phyloP scores from a whole-genome alignment of 768 basidiomycete genomes.

The Russula olivacea region DNA sequence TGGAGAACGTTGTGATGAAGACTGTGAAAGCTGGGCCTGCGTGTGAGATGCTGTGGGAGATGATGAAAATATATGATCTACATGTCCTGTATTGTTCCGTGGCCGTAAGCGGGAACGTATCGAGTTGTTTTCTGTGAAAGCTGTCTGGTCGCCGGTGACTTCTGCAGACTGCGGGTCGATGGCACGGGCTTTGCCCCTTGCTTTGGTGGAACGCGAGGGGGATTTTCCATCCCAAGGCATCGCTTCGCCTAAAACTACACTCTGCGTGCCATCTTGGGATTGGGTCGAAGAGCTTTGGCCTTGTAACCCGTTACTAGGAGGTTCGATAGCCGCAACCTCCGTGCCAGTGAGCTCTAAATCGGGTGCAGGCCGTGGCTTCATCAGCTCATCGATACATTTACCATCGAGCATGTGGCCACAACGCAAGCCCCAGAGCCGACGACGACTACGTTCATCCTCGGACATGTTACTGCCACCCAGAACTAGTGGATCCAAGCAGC shows the following conservation, averaged over 20 bases:
- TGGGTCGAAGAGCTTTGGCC: neutral
- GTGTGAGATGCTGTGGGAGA: neutral
- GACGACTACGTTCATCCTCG: constrained; percentile 37
- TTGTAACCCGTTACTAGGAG: neutral
- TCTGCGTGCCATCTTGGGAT: neutral
- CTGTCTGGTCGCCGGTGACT: neutral
- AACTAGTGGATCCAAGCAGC: constrained; percentile 59
- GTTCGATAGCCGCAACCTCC: neutral
- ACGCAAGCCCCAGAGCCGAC: constrained; percentile 62
- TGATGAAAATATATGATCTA: neutral
- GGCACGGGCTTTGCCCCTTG: neutral
- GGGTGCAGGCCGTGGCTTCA: constrained; percentile 36
- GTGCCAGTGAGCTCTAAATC: neutral
- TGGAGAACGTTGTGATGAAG: constrained; percentile 2
- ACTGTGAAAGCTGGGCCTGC: neutral
- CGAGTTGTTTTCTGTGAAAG: neutral
- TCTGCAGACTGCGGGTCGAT: neutral
- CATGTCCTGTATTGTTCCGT: constrained; percentile 18
- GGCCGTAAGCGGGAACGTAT: constrained; percentile 25
- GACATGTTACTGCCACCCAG: constrained; percentile 43
- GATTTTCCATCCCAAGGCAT: neutral
- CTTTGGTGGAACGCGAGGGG: neutral
- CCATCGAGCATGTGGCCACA: constrained; percentile 80
- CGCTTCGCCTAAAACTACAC: neutral
- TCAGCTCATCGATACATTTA: constrained; percentile 59